Conservation (phyloP, 2,329 filamentous ascomycete species). For the Colletotrichum costaricense region DNA sequence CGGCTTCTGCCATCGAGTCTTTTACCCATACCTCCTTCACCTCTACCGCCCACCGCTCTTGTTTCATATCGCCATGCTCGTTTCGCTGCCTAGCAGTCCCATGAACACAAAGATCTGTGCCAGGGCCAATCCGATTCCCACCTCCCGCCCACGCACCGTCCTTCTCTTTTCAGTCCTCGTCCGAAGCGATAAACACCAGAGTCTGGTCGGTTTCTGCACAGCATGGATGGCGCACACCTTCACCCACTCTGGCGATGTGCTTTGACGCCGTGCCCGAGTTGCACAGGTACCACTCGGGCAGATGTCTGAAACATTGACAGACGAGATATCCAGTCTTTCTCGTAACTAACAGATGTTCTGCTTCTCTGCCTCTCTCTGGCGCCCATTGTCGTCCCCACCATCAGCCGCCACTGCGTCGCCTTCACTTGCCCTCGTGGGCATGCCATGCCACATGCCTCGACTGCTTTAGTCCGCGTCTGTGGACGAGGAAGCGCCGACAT, state of each 20-base stretch:
- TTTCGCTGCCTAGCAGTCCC: conserved; percentile 26
- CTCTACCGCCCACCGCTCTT: conserved; percentile 32
- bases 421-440: conserved; percentile 26
- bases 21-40: conserved; percentile 8
- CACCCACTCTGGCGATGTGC: conserved; percentile 14
- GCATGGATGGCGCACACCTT: conserved; percentile 19
- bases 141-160: conserved; percentile 17
- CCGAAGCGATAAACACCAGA: conserved; percentile 29
- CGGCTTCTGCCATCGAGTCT: conserved; percentile 33
- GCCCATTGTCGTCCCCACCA: neutral
- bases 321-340: conserved; percentile 31
- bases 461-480: conserved; percentile 27
- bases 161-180: conserved; percentile 28
- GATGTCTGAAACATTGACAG: conserved; percentile 37
- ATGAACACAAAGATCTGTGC: conserved; percentile 27
- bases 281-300: conserved; percentile 30
- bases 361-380: neutral
- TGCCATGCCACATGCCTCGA: conserved; percentile 25
- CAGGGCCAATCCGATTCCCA: conserved; percentile 9
- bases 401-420: conserved; percentile 1
- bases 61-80: conserved; percentile 35
- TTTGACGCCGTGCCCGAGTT: conserved; percentile 27
- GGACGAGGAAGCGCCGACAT: conserved; percentile 34
- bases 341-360: conserved; percentile 19
- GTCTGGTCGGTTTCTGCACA: conserved; percentile 24